Evolutionary conservation across 768 basidiomycete species (phyloP), one percentile per base, ranked within the genome.

Genomic region (Mycena albidolilacea): DNA sequence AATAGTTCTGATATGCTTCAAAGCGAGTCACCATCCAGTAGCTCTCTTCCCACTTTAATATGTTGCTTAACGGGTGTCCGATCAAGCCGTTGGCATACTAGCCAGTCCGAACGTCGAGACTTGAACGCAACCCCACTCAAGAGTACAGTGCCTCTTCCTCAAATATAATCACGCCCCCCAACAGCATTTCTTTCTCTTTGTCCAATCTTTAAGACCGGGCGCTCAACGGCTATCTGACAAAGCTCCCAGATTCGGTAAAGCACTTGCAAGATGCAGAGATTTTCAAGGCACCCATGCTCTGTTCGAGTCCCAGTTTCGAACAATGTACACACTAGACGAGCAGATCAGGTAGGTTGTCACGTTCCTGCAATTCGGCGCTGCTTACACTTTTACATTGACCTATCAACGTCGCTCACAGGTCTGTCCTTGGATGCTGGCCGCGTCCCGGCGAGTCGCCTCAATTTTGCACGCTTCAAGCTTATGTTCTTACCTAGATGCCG

Each of bases 21-120:
- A 64, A 64, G 62, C 62, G 46, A 64, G 44, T 64, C 48, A 37
- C 62, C 44, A 64, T 64, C 44, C 44, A 64, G 44, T 8, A 64
- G 62, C 62, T 64, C 46, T 64, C 46, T 23, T 64, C 35, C 35
- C 30, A 64, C 35, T 50, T 64, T 10, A 64, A 46, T 64, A 64
- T 3, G 30, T 2, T 30, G 30, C 30, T 30, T 30, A 30, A 30
- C 30, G 30, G 30, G 2, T 30, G 30, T 30, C 30, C 4, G 30
- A 30, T 30, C 4, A 4, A 30, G 30, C 30, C 30, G 2, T 30
- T 3, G 1, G 30, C 30, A 30, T 2, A 0, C 30, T 30, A 30
- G 62, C 62, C 1, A 64, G 62, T 50, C 46, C 44, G 62, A 48
- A 64, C 62, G 30, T 64, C 60, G n/a, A 62, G 39, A 62, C 41